Evolutionary conservation across 352 stramenopile genomes (phyloP).

Genomic region (Globisporangium paroecandrum): DNA sequence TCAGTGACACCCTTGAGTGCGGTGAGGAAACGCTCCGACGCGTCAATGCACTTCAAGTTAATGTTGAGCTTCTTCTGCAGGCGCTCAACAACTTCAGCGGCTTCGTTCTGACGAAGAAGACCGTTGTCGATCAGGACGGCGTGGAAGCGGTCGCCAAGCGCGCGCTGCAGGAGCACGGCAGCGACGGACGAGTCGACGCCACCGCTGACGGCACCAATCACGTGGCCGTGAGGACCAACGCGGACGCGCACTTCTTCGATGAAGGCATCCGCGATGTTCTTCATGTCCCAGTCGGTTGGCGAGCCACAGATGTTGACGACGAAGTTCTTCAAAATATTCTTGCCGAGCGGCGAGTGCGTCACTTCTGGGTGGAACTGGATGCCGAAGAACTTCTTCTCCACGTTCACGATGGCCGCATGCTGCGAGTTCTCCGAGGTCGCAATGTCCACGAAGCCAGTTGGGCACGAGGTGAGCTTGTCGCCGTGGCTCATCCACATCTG

Average conservation of each 20-base stretch:
- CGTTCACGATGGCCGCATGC: conserved; percentile 95
- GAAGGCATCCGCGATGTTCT: conserved; percentile 90
- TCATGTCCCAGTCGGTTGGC: conserved; percentile 98
- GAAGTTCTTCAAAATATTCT: conserved; percentile 97
- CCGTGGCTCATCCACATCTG: conserved; percentile 99
- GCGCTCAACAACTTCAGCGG: conserved; percentile 87
- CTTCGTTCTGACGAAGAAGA: conserved; percentile 96
- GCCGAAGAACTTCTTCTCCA: conserved; percentile 93
- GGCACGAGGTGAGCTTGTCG: conserved; percentile 95
- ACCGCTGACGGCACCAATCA: conserved; percentile 98
- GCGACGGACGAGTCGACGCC: conserved; percentile 99
- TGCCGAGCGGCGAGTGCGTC: conserved; percentile 95
- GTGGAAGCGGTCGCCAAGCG: conserved; percentile 98
- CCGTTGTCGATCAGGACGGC: conserved; percentile 99
- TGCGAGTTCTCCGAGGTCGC: conserved; percentile 88
- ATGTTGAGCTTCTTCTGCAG: conserved; percentile 91
- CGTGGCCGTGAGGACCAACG: conserved; percentile 93
- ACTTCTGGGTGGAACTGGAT: conserved; percentile 98
- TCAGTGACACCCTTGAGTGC: conserved; percentile 94
- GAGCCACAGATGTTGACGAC: conserved; percentile 94
- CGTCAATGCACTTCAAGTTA: conserved; percentile 97
- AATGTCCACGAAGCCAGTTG: conserved; percentile 91
- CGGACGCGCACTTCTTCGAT: conserved; percentile 88
- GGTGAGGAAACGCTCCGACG: conserved; percentile 94
- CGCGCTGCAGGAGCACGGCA: conserved; percentile 95